phyloP scores from a whole-genome alignment of 768 basidiomycete species.

The Chalciporus chontae region DNA sequence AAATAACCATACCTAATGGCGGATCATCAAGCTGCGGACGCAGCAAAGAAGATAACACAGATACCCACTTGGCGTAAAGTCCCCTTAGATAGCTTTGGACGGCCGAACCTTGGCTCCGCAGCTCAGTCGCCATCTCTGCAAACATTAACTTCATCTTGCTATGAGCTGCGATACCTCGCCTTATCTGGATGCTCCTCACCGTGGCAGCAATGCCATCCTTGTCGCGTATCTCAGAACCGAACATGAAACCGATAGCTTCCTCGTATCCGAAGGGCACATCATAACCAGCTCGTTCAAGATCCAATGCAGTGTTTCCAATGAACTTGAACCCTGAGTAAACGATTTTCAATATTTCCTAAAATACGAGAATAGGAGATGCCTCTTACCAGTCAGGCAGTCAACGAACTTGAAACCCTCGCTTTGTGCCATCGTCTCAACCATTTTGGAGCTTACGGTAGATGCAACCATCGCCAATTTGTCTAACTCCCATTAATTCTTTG shows the following conservation, averaged over 20 bases:
- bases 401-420: conserved; percentile 78
- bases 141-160: conserved; percentile 50
- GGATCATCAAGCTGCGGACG: not conserved
- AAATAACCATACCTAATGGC: conserved; percentile 69
- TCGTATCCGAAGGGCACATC: conserved; percentile 83
- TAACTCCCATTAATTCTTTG: conserved; percentile 33
- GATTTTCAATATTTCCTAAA: not conserved
- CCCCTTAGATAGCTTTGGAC: conserved; percentile 56
- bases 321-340: conserved; percentile 74
- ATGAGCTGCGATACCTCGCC: conserved; percentile 1
- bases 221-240: conserved; percentile 73
- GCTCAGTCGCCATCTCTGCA: conserved; percentile 57
- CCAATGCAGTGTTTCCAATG: conserved; percentile 79
- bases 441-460: conserved; percentile 88
- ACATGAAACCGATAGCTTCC: conserved; percentile 92
- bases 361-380: not conserved
- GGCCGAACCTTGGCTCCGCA: conserved; percentile 50
- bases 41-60: not conserved
- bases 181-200: conserved; percentile 34
- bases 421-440: conserved; percentile 75
- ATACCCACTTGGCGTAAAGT: conserved; percentile 55
- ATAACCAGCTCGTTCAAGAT: conserved; percentile 61
- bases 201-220: conserved; percentile 87
- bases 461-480: conserved; percentile 80
- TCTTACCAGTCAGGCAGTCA: conserved; percentile 77